Conservation (phyloP, 1,284 basidiomycete species). For the Takashimella koratensis region DNA sequence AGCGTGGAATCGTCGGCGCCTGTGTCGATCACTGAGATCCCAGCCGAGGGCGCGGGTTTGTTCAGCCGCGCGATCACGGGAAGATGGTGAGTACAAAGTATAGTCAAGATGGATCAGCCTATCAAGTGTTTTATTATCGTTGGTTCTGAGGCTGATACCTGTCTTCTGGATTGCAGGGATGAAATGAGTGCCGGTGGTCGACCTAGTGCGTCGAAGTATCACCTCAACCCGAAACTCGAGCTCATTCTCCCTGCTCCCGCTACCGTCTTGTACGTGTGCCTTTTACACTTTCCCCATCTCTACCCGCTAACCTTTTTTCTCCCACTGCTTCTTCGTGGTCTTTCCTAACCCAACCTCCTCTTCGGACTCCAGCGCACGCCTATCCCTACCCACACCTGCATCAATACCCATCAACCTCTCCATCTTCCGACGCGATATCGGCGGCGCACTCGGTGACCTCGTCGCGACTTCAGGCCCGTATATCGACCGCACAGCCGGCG, state of each 20-base stretch:
- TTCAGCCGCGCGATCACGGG: constrained; percentile 65
- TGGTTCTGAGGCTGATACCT: not conserved
- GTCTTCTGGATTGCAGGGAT: constrained; percentile 54
- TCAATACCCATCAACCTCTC: constrained; percentile 46
- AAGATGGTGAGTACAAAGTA: constrained; percentile 66
- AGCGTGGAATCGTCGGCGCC: constrained; percentile 60
- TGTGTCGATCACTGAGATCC: constrained; percentile 44
- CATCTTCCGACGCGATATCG: constrained; percentile 35
- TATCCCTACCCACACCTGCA: constrained; percentile 11
- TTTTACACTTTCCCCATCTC: constrained; percentile 5
- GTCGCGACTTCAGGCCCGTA: constrained; percentile 72
- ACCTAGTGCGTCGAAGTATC: constrained; percentile 61
- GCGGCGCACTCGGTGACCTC: constrained; percentile 50
- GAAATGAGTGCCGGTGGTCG: constrained; percentile 60
- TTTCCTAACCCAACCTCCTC: too few relatives aligned
- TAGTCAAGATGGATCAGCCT: too few relatives aligned
- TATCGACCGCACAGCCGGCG: constrained; percentile 65
- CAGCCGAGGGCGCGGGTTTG: constrained; percentile 87
- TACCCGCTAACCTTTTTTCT: constrained; percentile 17
- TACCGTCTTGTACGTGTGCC: constrained; percentile 61
- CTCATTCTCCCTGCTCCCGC: constrained; percentile 57
- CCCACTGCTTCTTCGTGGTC: constrained; percentile 14
- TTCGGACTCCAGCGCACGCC: constrained; percentile 7
- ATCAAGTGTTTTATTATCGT: not conserved
- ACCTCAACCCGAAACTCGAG: constrained; percentile 65